Conservation (phyloP, 2,329 filamentous ascomycete genomes). For the Ophiostoma piceae region DNA sequence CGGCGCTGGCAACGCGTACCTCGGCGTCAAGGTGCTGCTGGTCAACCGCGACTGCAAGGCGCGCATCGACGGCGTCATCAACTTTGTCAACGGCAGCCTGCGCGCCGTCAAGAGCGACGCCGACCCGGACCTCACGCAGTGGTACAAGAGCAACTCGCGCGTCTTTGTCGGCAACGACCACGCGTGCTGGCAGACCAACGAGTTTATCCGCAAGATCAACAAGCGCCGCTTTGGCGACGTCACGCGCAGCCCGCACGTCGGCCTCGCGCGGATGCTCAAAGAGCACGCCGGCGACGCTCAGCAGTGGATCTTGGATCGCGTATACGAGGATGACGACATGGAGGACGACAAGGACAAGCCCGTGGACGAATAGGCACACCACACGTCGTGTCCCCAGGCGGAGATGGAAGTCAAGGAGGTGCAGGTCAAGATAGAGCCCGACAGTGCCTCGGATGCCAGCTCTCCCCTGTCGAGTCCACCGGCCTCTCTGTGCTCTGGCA, state of each 20-base stretch:
- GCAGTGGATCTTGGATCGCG: slow-evolving; percentile 42
- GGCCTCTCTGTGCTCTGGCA: neutral
- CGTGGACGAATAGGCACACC: neutral
- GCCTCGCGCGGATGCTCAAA: slow-evolving; percentile 53
- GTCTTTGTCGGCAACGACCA: slow-evolving; percentile 75
- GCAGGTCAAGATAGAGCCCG: no score
- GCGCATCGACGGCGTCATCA: slow-evolving; percentile 66
- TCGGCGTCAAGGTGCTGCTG: slow-evolving; percentile 75
- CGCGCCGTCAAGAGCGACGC: slow-evolving; percentile 74
- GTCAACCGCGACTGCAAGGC: slow-evolving; percentile 67
- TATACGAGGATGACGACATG: neutral
- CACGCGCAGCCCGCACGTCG: slow-evolving; percentile 44
- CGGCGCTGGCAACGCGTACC: slow-evolving; percentile 83
- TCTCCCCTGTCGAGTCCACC: neutral
- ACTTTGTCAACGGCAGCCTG: slow-evolving; percentile 73
- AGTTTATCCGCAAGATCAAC: slow-evolving; percentile 53
- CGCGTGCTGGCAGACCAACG: slow-evolving; percentile 64
- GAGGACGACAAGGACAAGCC: neutral
- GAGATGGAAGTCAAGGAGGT: no score
- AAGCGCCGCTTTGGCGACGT: slow-evolving; percentile 59
- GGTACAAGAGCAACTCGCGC: slow-evolving; percentile 78
- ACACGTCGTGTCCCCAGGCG: neutral
- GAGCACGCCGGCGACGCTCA: slow-evolving; percentile 48
- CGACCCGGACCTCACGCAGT: slow-evolving; percentile 64
- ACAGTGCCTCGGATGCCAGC: no score